These are phyloP conservation scores for Tolypocladium inflatum DNA, from an alignment of 2,329 filamentous ascomycete genomes.

Conservation along the genomic window DNA sequence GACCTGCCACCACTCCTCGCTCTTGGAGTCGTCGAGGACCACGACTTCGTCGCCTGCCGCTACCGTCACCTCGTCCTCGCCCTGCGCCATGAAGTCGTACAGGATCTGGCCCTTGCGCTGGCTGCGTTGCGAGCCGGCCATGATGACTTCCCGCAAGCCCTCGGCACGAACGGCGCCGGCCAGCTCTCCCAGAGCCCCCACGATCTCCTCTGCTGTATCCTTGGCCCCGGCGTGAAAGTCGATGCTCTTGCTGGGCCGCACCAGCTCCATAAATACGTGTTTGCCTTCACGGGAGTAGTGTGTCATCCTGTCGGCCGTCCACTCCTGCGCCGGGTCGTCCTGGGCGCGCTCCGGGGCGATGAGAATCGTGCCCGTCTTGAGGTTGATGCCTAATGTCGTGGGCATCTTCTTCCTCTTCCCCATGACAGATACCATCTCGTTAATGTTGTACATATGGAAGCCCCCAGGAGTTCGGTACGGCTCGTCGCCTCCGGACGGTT, in stretches of 20 bases:
- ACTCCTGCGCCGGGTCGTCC: slow-evolving; percentile 81
- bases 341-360: slow-evolving; percentile 78
- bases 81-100: slow-evolving; percentile 95
- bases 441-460: slow-evolving; percentile 93
- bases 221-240: slow-evolving; percentile 97
- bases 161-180: slow-evolving; percentile 79
- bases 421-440: slow-evolving; percentile 94
- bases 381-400: slow-evolving; percentile 89
- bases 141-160: slow-evolving; percentile 74
- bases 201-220: slow-evolving; percentile 92
- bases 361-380: slow-evolving; percentile 78
- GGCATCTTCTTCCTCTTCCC: slow-evolving; percentile 98
- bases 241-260: slow-evolving; percentile 84
- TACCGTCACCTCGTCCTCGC: slow-evolving; percentile 93
- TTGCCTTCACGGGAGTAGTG: slow-evolving; percentile 98
- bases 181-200: slow-evolving; percentile 77
- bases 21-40: slow-evolving; percentile 80
- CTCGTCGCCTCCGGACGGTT: slow-evolving; percentile 18
- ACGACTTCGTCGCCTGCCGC: slow-evolving; percentile 83
- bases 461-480: slow-evolving; percentile 58
- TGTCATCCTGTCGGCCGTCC: slow-evolving; percentile 91
- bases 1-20: slow-evolving; percentile 98
- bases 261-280: slow-evolving; percentile 90
- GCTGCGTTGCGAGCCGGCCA: slow-evolving; percentile 59
- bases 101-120: slow-evolving; percentile 79